Evolutionary conservation across 2,329 filamentous ascomycete species (phyloP).

Genomic region (Microdochium trichocladiopsis): DNA sequence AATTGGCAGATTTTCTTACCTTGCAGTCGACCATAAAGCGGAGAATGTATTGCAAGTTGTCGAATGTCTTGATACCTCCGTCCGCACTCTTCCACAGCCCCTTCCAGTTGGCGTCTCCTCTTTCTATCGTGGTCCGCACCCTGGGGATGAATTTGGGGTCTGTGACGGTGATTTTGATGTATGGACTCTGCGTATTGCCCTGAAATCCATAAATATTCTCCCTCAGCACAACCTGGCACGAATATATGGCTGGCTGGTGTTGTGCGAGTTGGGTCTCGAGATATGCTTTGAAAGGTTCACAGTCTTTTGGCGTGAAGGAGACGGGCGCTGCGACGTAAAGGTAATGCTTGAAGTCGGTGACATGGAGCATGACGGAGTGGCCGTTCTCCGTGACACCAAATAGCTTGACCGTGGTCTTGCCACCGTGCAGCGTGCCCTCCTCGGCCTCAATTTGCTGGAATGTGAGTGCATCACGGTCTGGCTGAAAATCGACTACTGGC

Average conservation of each 20-base stretch:
- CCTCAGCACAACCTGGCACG: constrained; percentile 72
- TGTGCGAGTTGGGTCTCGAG: constrained; percentile 75
- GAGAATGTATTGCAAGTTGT: constrained; percentile 91
- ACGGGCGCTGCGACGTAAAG: constrained; percentile 87
- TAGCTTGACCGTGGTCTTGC: constrained; percentile 73
- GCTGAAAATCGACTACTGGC: constrained; percentile 41
- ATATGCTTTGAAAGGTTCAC: constrained; percentile 68
- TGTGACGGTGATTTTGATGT: constrained; percentile 86
- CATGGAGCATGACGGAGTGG: constrained; percentile 89
- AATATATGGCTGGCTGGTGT: constrained; percentile 67
- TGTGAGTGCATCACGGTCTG: constrained; percentile 61
- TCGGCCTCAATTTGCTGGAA: constrained; percentile 97
- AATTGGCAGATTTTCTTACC: constrained; percentile 33
- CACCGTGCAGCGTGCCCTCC: constrained; percentile 75
- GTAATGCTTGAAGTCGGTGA: constrained; percentile 94
- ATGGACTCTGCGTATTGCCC: constrained; percentile 85
- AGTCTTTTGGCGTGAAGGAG: constrained; percentile 72
- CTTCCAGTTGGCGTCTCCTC: constrained; percentile 78
- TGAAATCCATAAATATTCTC: constrained; percentile 94
- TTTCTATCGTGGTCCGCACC: constrained; percentile 70
- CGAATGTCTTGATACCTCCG: constrained; percentile 79
- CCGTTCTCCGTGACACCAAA: constrained; percentile 83
- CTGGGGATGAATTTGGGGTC: constrained; percentile 79
- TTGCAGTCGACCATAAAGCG: constrained; percentile 98
- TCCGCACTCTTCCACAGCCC: constrained; percentile 70